Base-by-base conservation (phyloP, 192 early-diverging fungal species). In the Rhizophagus sp. region DNA sequence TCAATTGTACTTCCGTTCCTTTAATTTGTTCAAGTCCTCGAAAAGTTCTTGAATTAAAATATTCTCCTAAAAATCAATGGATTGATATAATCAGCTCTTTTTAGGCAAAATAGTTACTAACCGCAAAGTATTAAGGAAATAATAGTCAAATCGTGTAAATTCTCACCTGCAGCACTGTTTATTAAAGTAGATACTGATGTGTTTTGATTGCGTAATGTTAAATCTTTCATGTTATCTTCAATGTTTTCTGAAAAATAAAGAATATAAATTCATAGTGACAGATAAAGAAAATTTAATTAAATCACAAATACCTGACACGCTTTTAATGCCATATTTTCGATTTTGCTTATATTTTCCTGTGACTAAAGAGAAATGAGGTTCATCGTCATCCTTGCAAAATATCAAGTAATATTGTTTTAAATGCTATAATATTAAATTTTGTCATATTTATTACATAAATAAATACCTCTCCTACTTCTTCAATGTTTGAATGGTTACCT, bases 311-410 rank as follows among this genome's bases (percentile, higher is more conserved):
- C 82, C 81, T 57, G 83, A 78, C n/a, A 83, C 64, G 44, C 82
- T 78, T 30, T 76, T 85, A 12, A 64, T 76, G 41, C 78, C 82
- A 73, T 90, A 89, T 66, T 86, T 84, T 67, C 87, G 83, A 44
- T 76, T 82, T 73, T 90, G 83, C 83, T 93, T 93, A 52, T 93
- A 92, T 76, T 86, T 82, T 0, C 97, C 97, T 0, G 96, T 97
- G 19, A 97, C 88, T 33, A 99, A 82, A 25, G 97, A 99, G 81
- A 94, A 99, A 71, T 96, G 93, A 27, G 96, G 96, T 44, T 96
- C 95, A 67, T 94, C 92, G 17, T 85, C 85, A 12, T 86, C 88
- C 36, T 65, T 19, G 27, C 83, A 85, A 0, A n/a, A n/a, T n/a
- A 71, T 71, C 22, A 71, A 71, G 17, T 6, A 41, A 71, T 39